Evolutionary conservation across 2,329 filamentous ascomycete genomes (phyloP), one percentile per base, ranked within the genome.

Genomic region (Karstenula rhodostoma): DNA sequence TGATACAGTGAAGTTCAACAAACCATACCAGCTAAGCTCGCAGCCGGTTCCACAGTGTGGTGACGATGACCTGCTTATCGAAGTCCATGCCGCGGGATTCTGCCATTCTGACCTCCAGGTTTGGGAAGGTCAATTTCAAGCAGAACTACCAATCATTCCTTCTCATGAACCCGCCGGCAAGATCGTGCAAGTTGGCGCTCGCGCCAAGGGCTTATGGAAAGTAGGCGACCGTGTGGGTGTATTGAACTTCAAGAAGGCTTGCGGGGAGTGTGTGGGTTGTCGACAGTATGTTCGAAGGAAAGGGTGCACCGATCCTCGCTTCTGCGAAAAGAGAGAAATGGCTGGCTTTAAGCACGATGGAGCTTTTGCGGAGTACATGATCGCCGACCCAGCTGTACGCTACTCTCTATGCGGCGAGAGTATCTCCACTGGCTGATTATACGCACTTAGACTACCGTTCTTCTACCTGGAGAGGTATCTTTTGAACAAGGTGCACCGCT

Each of bases 111-210:
- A 73, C 17, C 56, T 69, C 7, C 71, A 73, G 44, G 71, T 73
- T 0, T 53, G 64, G 54, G 61, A 67, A n/a, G 71, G 67, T 1
- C 65, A 69, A 23, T 73, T 70, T 25, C 57, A 61, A 7, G 58
- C 67, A 0, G 25, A 57, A 1, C 67, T 74, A 12, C 73, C 74
- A 4, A 68, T 77, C 43, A 70, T 74, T 19, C 71, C 72, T 5
- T 77, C 73, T 13, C 75, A 77, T 56, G 75, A 77, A 48, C 73
- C 74, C 6, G 71, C 72, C 19, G 74, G 73, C 12, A 71, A 61
- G 10, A 71, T 77, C 13, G 69, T 71, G 8, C 63, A 67, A 32
- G 56, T 70, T 17, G 74, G 74, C 15, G 33, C 66, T 4, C 50
- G 72, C 27, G 75, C 69, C 1, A 48, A 72, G 22, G 68, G 63